phyloP scores from a whole-genome alignment of 2,329 filamentous ascomycete species.

The Rhinocladiella similis region DNA sequence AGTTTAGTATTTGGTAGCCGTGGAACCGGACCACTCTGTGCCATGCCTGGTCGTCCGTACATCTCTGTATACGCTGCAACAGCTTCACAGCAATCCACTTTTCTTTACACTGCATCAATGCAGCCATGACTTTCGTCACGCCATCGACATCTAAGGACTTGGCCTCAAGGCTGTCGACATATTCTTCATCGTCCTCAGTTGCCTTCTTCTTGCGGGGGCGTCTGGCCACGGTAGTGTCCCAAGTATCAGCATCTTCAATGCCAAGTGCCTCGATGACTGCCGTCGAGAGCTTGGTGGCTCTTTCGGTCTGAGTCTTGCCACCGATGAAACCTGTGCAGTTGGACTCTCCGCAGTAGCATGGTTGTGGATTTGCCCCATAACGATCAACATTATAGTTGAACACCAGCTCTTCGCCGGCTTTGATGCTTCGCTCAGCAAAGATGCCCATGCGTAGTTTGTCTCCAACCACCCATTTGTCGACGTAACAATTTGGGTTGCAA shows the following conservation, averaged over 20 bases:
- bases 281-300: conserved; percentile 85
- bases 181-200: conserved; percentile 86
- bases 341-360: conserved; percentile 90
- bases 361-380: conserved; percentile 94
- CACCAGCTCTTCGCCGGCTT: conserved; percentile 88
- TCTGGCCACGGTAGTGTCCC: conserved; percentile 79
- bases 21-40: conserved; percentile 94
- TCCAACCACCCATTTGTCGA: conserved; percentile 98
- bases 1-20: conserved; percentile 92
- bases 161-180: conserved; percentile 83
- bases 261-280: conserved; percentile 92
- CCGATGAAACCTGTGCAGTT: conserved; percentile 97
- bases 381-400: conserved; percentile 99
- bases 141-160: conserved; percentile 77
- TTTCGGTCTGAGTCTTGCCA: conserved; percentile 95
- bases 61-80: conserved; percentile 81
- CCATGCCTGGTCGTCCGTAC: conserved; percentile 81
- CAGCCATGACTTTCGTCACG: conserved; percentile 92
- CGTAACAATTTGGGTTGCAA: conserved; percentile 97
- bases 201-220: conserved; percentile 95
- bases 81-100: conserved; percentile 99
- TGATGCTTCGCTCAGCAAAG: conserved; percentile 82
- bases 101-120: conserved; percentile 96
- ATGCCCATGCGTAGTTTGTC: conserved; percentile 99
- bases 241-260: conserved; percentile 87